Evolutionary conservation across 139 green algal genomes (phyloP), one percentile per base, ranked within the genome.

Genomic region (Gonium pectorale): DNA sequence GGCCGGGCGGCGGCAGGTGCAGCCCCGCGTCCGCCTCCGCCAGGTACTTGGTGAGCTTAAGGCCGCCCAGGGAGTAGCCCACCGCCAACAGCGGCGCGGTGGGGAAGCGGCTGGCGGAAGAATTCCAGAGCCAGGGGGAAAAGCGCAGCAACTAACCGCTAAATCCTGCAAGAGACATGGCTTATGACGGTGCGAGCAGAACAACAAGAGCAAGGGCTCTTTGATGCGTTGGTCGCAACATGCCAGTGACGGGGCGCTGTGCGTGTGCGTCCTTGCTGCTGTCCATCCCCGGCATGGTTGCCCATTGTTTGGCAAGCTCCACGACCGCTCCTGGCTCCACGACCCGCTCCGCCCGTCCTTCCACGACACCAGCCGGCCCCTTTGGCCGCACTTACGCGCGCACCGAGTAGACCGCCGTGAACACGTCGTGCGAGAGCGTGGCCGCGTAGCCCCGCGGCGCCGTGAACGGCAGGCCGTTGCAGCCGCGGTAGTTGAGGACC

Each of bases 41-140:
- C 26, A 95, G 64, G 82, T 96, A 97, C 85, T 96, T 97, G 64
- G 90, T 93, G 6, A 97, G 89, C 68, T 95, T 92, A 8, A 97
- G 56, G 73, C 87, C 90, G 33, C 94, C 94, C 8, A 97, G 85
- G 33, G 92, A 95, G 83, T 95, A 97, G n/a, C 91, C 92, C 21
- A 90, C 93, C 7, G 91, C 94, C 66, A 93, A 87, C 15, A 95
- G 24, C 21, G 90, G 91, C 26, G 93, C 94, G 17, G 41, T 5
- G 35, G 94, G 92, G 79, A 91, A 95, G 56, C 86, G 88, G 33
- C 90, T 91, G 86, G 3, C 19, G 63, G 26, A 21, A 1, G 60
- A 15, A 31, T 4, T 13, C 3, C 15, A 43, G 3, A 2, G 4
- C 3, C 31, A 31, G 1, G 17, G 60, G 60, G 5, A 2, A n/a